phyloP scores from a whole-genome alignment of 495 filamentous ascomycete species.

The Xylaria scruposa region DNA sequence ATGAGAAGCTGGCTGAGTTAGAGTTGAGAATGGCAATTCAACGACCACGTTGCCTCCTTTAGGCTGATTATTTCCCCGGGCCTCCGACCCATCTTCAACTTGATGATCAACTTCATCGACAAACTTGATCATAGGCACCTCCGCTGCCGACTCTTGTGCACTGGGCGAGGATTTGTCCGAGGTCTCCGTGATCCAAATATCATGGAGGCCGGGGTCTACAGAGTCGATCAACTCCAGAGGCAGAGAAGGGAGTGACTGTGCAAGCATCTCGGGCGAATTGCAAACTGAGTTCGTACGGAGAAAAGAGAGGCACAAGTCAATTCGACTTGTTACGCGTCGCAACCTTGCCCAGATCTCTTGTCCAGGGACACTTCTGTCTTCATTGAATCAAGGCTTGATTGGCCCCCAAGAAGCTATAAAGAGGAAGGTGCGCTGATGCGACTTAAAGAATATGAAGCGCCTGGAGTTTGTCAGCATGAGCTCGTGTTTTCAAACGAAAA shows the following conservation, averaged over 20 bases:
- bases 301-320: not conserved
- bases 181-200: not conserved
- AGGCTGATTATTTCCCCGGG: not conserved
- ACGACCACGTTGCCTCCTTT: constrained; percentile 26
- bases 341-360: not conserved
- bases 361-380: not conserved
- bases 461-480: not conserved
- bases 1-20: constrained; percentile 34
- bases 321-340: not conserved
- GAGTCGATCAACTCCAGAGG: not conserved
- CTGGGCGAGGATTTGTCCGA: not conserved
- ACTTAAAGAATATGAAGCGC: not conserved
- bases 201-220: not conserved
- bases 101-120: not conserved
- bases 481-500: not conserved
- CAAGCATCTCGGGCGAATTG: not conserved
- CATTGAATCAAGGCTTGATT: not conserved
- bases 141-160: not conserved
- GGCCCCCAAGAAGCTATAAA: not conserved
- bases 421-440: not conserved
- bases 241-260: not conserved
- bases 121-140: not conserved
- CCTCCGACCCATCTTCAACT: not conserved
- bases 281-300: not conserved
- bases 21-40: constrained; percentile 37